Conservation (phyloP, 2,329 filamentous ascomycete species). For the Stachybotrys echinatus region DNA sequence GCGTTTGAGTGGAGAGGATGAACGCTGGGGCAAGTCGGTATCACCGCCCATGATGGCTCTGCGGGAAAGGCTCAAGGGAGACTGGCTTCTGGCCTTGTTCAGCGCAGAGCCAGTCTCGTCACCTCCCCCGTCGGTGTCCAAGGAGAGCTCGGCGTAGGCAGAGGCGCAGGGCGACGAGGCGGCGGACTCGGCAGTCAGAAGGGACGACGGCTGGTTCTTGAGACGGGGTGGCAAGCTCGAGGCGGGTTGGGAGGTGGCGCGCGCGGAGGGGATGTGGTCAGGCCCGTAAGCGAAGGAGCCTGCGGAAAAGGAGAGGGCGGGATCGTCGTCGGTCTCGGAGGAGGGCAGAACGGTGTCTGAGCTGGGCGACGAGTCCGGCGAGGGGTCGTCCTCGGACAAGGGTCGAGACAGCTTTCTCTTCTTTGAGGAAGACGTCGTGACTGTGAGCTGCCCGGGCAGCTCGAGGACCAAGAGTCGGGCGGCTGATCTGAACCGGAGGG, state of each 20-base stretch:
- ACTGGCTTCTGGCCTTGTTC: conserved; percentile 39
- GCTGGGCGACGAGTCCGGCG: conserved; percentile 26
- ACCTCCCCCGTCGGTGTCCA: conserved; percentile 49
- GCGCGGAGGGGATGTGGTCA: conserved; percentile 34
- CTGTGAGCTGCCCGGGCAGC: conserved; percentile 62
- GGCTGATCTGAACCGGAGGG: conserved; percentile 5
- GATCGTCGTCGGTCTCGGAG: conserved; percentile 46
- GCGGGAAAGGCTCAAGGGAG: conserved; percentile 45
- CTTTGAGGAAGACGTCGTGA: conserved; percentile 70
- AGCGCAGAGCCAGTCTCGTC: conserved; percentile 38
- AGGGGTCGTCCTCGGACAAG: conserved; percentile 36
- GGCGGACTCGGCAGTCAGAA: conserved; percentile 42
- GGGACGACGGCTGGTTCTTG: conserved; percentile 37
- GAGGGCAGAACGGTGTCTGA: conserved; percentile 46
- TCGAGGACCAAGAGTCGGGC: conserved; percentile 26
- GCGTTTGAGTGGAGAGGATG: conserved; percentile 60
- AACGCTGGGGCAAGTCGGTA: conserved; percentile 52
- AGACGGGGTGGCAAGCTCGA: conserved; percentile 48
- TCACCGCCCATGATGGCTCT: conserved; percentile 56
- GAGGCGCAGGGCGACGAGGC: conserved; percentile 52
- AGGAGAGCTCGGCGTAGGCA: conserved; percentile 51
- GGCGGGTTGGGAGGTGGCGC: conserved; percentile 37
- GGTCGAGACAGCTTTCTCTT: conserved; percentile 61
- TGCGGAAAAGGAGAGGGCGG: conserved; percentile 45
- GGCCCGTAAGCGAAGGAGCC: conserved; percentile 31